Base-by-base conservation (phyloP, 192 early-diverging fungal species). In the Chytriomyces sp. region DNA sequence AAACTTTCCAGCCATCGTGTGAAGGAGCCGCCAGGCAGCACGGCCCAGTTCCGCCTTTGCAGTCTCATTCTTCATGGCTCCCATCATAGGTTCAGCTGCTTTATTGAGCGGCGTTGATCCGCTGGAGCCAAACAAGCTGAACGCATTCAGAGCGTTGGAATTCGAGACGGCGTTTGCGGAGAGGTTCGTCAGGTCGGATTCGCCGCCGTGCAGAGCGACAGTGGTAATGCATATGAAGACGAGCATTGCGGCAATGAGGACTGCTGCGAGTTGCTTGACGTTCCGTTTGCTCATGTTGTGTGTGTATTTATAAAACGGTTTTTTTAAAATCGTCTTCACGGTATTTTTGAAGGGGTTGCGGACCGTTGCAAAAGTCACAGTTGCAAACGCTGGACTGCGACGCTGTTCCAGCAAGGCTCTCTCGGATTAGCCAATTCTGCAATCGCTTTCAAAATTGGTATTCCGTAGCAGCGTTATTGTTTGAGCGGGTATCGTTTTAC, bases 1-100 rank as follows among this genome's bases (percentile, higher is more conserved):
- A 82, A 92, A 98, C 79, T 95, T 79, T 43, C 91, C 90, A 44
- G 91, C 92, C 92, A 97, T 98, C 6, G 94, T 95, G 80, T 98
- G 97, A 43, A 98, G 77, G 11, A 98, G 79, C 72, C 93, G 92
- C 97, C 97, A 98, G 3, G 94, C 92, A 6, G 93, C 82, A 35
- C 93, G 86, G 5, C 97, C 97, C 24, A 98, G 86, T 77, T 97
- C 93, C 5, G 93, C 95, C 80, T 93, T 95, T 28, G 50, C 76
- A 0, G 92, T 93, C 67, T 91, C 91, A 83, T 93, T 93, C 68
- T 79, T 89, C 88, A 93, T 87, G 50, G 90, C 89, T 57, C 83
- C 82, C 89, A 92, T 90, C 67, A 93, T 89, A 6, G 89, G 89
- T 66, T 86, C 79, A 6, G 64, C 76, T 8, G 84, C 81, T 57